Evolutionary conservation across 2,329 filamentous ascomycete species (phyloP).

Genomic region (Ploettnerulaceae sp.): DNA sequence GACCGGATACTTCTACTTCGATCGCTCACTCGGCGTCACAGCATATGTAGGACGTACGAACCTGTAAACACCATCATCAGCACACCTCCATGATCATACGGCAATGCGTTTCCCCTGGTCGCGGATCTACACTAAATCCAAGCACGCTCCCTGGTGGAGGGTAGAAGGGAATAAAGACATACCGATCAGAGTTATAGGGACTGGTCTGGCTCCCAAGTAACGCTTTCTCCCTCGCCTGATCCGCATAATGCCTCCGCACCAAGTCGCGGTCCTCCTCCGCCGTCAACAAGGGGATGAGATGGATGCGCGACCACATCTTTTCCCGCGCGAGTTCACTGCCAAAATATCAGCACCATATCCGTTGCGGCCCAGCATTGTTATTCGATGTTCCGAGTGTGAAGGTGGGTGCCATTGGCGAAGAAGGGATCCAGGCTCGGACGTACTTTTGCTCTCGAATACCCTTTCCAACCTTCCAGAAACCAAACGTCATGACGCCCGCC

Average conservation of each 20-base stretch:
- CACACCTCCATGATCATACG: background rate
- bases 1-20: conserved; percentile 20
- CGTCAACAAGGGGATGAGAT: conserved; percentile 88
- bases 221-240: conserved; percentile 86
- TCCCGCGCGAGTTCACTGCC: conserved; percentile 94
- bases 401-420: conserved; percentile 11
- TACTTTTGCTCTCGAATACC: conserved; percentile 92
- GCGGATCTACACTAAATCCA: background rate
- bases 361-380: too few relatives aligned
- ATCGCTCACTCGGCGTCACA: conserved; percentile 51
- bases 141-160: background rate
- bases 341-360: too few relatives aligned
- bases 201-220: conserved; percentile 77
- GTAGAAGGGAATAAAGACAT: conserved; percentile 34
- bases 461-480: conserved; percentile 80
- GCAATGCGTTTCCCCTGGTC: background rate
- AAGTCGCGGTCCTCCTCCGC: conserved; percentile 96
- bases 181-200: conserved; percentile 88
- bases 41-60: conserved; percentile 79
- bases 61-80: conserved; percentile 40
- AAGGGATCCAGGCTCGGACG: conserved; percentile 29
- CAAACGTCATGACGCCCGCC: conserved; percentile 76
- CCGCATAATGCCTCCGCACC: conserved; percentile 79
- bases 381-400: too few relatives aligned
- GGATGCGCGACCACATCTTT: conserved; percentile 97